phyloP scores from a whole-genome alignment of 768 basidiomycete genomes.

The Pisolithus microcarpus region DNA sequence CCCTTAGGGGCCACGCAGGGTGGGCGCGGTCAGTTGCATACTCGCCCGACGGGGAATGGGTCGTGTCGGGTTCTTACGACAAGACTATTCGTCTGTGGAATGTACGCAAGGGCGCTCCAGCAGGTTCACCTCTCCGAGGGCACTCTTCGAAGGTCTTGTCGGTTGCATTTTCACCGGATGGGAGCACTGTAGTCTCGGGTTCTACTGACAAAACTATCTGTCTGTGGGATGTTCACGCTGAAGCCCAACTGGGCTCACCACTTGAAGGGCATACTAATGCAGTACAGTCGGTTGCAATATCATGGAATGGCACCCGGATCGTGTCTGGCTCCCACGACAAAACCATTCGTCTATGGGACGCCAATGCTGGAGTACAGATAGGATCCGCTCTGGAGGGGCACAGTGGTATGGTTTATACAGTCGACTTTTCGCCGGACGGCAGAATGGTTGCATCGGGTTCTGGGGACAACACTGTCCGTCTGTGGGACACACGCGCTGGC shows the following conservation, averaged over 20 bases:
- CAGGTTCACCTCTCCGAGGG: neutral
- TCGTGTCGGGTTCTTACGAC: neutral
- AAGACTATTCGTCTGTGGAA: neutral
- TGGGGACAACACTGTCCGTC: neutral
- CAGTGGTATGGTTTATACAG: neutral
- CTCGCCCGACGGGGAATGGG: neutral
- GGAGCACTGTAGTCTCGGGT: conserved; percentile 12
- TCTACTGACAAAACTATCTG: conserved; percentile 14
- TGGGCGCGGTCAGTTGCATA: neutral
- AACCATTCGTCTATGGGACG: neutral
- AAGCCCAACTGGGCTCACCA: neutral
- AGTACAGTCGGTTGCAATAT: neutral
- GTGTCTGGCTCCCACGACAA: neutral
- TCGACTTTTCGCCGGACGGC: neutral
- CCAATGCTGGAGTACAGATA: neutral
- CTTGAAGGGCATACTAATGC: neutral
- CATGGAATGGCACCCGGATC: neutral
- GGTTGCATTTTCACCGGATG: conserved; percentile 7
- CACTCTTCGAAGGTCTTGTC: neutral
- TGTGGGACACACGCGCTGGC: conserved; percentile 1
- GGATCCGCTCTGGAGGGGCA: neutral
- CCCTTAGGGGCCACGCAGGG: neutral
- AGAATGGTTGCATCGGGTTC: neutral
- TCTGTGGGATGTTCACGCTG: neutral
- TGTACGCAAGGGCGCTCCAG: neutral